Conservation (phyloP, 495 filamentous ascomycete genomes). For the Clohesyomyces aquaticus region DNA sequence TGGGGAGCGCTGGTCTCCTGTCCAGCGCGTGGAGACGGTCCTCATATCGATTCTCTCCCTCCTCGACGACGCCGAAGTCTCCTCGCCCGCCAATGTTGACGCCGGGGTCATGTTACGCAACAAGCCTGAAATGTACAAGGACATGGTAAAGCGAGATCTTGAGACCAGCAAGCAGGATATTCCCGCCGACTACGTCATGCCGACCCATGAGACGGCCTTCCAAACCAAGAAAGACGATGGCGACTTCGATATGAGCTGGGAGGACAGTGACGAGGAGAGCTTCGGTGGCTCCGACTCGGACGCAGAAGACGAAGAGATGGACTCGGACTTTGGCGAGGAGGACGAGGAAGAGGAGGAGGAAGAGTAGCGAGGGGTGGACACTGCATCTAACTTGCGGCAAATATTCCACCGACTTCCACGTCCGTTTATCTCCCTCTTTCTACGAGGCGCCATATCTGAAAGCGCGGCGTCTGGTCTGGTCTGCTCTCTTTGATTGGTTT, state of each 20-base stretch:
- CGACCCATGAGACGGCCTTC: conserved; percentile 65
- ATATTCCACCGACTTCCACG: too few species aligned
- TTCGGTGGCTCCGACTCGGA: conserved; percentile 66
- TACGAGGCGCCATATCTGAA: neutral
- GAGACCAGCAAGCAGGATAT: conserved; percentile 75
- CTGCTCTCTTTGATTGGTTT: conserved; percentile 7
- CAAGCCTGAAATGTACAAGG: conserved; percentile 66
- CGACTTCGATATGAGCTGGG: conserved; percentile 60
- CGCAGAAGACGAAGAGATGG: conserved; percentile 31
- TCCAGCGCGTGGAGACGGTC: conserved; percentile 91
- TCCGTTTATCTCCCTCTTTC: conserved; percentile 2
- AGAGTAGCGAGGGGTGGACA: conserved; percentile 28
- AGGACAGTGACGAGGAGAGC: conserved; percentile 37
- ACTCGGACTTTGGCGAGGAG: conserved; percentile 45
- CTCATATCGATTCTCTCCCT: conserved; percentile 91
- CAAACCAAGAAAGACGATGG: conserved; percentile 69
- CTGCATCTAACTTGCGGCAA: neutral
- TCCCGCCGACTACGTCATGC: conserved; percentile 83
- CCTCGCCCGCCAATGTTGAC: conserved; percentile 93
- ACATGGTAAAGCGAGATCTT: conserved; percentile 68
- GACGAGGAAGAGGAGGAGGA: conserved; percentile 43
- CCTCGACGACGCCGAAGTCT: conserved; percentile 90
- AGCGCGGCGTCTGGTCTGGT: conserved; percentile 33
- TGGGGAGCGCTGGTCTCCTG: conserved; percentile 87
- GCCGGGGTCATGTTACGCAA: conserved; percentile 85